These are phyloP conservation scores for Claviceps sp. DNA, from an alignment of 2,329 filamentous ascomycete genomes.

Conservation along the genomic window DNA sequence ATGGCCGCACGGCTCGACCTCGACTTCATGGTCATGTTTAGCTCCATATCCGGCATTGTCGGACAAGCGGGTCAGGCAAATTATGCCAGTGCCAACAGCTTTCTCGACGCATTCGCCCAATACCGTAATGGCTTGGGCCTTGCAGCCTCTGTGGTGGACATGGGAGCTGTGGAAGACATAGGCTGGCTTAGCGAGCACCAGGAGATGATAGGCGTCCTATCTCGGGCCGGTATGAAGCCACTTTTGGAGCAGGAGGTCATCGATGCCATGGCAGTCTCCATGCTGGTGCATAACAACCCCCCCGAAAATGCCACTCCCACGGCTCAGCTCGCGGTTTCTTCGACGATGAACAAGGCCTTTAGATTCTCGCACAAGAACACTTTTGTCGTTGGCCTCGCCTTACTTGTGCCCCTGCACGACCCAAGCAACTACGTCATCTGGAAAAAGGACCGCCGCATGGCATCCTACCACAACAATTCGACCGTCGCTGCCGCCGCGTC, in stretches of 20 bases:
- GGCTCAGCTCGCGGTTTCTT: not conserved
- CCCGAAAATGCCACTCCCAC: not conserved
- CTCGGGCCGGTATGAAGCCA: not conserved
- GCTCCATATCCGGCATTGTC: constrained; percentile 21
- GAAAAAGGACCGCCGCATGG: constrained; percentile 13
- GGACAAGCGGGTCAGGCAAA: constrained; percentile 25
- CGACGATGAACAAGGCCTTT: not conserved
- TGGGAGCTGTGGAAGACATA: constrained; percentile 1
- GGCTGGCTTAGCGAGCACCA: not conserved
- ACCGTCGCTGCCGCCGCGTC: not conserved
- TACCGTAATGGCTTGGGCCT: constrained; percentile 8
- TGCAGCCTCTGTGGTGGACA: not conserved
- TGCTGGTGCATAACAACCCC: not conserved
- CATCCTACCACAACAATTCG: constrained; percentile 7
- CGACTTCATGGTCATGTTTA: constrained; percentile 25
- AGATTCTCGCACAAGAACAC: not conserved
- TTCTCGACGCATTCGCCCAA: constrained; percentile 22
- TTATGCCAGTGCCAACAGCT: constrained; percentile 28
- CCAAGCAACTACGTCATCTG: constrained; percentile 8
- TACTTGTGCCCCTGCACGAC: constrained; percentile 6
- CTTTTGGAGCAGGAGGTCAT: not conserved
- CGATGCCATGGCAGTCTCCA: not conserved
- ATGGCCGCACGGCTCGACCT: constrained; percentile 6
- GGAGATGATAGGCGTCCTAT: not conserved
- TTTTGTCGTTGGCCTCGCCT: constrained; percentile 9